Evolutionary conservation across 2,329 filamentous ascomycete species (phyloP).

Genomic region (Penicillium brasilianum): DNA sequence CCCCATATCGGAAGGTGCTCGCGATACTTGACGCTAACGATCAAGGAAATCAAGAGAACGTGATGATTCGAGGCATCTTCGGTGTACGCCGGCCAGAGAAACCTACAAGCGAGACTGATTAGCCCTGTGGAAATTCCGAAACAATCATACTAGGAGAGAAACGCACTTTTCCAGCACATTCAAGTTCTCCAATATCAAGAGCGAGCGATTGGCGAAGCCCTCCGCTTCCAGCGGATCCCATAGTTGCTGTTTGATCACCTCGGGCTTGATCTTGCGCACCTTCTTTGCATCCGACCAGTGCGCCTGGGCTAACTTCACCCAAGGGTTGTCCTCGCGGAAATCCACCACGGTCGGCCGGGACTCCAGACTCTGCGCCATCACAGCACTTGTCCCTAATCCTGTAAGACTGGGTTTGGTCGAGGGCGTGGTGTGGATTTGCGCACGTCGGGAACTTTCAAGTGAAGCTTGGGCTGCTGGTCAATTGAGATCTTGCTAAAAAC

Average conservation of each 20-base stretch:
- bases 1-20: conserved; percentile 89
- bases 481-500: conserved; percentile 24
- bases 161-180: conserved; percentile 82
- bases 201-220: conserved; percentile 74
- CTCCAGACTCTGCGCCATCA: conserved; percentile 64
- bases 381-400: conserved; percentile 45
- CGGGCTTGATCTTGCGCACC: conserved; percentile 75
- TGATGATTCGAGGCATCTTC: conserved; percentile 91
- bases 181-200: conserved; percentile 84
- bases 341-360: conserved; percentile 50
- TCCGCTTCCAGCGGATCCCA: conserved; percentile 88
- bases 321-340: conserved; percentile 51
- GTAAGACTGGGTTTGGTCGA: conserved; percentile 22
- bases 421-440: conserved; percentile 35
- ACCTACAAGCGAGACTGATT: conserved; percentile 61
- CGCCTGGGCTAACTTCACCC: conserved; percentile 74
- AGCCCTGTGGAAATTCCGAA: conserved; percentile 19
- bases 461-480: conserved; percentile 20
- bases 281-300: conserved; percentile 83
- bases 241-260: conserved; percentile 82
- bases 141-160: not conserved
- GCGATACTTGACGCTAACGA: conserved; percentile 85
- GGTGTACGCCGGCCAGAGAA: conserved; percentile 91
- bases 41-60: conserved; percentile 81
- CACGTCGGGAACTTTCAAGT: conserved; percentile 34